phyloP scores from a whole-genome alignment of 1,284 basidiomycete genomes.

The Cystobasidium pallidum region DNA sequence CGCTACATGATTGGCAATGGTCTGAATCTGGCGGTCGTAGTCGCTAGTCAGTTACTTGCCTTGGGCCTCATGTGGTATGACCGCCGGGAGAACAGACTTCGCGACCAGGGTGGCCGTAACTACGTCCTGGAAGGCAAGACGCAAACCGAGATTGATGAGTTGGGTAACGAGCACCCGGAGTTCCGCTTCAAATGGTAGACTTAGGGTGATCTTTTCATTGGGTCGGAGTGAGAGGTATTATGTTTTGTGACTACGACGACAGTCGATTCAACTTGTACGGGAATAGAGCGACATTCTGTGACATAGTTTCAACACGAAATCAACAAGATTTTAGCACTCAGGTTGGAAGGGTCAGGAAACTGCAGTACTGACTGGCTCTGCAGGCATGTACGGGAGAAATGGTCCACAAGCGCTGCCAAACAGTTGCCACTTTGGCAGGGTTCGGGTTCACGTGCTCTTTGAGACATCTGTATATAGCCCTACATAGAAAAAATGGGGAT shows the following conservation, averaged over 20 bases:
- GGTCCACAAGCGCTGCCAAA: no score
- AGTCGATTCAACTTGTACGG: constrained; percentile 10
- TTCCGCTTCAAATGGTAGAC: constrained; percentile 46
- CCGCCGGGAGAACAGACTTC: constrained; percentile 49
- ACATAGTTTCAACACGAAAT: constrained; percentile 20
- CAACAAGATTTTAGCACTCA: neutral
- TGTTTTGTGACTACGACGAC: neutral
- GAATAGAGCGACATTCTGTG: constrained; percentile 12
- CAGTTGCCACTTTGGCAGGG: no score
- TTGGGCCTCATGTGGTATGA: constrained; percentile 43
- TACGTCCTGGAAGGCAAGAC: constrained; percentile 49
- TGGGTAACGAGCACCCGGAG: constrained; percentile 49
- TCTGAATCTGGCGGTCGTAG: constrained; percentile 32
- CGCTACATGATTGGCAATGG: constrained; percentile 40
- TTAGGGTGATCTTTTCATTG: neutral
- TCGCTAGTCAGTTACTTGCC: constrained; percentile 36
- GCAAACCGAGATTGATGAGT: constrained; percentile 41
- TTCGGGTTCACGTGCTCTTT: no score
- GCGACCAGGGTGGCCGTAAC: constrained; percentile 49
- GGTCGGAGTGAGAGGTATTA: neutral
- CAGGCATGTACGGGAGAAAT: no score
- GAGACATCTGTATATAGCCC: no score
- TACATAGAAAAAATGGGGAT: no score
- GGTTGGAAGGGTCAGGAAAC: no score
- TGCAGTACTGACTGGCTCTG: no score